Conservation (phyloP, 2,329 filamentous ascomycete species). For the Alternaria triticimaculans region DNA sequence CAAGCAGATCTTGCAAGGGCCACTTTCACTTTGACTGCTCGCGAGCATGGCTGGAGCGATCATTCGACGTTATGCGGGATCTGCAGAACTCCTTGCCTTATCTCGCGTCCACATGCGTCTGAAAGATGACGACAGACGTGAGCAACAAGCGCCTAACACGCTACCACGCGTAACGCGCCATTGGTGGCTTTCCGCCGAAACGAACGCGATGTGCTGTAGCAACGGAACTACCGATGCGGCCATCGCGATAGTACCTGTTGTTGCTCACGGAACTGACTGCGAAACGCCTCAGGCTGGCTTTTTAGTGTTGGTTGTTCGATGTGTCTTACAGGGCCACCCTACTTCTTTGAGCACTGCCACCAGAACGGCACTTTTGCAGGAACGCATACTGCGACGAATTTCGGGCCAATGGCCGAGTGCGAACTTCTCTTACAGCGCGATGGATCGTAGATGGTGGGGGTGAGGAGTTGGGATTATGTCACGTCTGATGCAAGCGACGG, state of each 20-base stretch:
- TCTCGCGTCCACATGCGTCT: slow-evolving; percentile 25
- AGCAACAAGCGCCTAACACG: slow-evolving; percentile 11
- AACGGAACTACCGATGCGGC: not conserved
- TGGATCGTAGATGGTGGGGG: slow-evolving; percentile 15
- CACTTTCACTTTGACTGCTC: slow-evolving; percentile 15
- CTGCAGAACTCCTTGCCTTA: slow-evolving; percentile 40
- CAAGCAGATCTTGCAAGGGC: slow-evolving; percentile 27
- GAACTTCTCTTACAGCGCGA: slow-evolving; percentile 25
- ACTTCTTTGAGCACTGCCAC: slow-evolving; percentile 6
- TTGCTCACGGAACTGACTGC: not conserved
- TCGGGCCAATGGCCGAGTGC: slow-evolving; percentile 27
- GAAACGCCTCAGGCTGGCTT: slow-evolving; percentile 1
- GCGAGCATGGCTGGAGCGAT: slow-evolving; percentile 30
- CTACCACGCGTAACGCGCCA: slow-evolving; percentile 22
- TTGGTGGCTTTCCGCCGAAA: slow-evolving; percentile 4
- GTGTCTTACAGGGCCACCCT: slow-evolving; percentile 3
- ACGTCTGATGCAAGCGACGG: slow-evolving; percentile 21
- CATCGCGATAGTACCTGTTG: slow-evolving; percentile 1
- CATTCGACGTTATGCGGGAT: slow-evolving; percentile 35
- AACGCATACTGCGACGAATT: slow-evolving; percentile 35
- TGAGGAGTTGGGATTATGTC: slow-evolving; percentile 16
- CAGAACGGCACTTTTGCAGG: slow-evolving; percentile 1
- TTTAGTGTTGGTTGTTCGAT: not conserved
- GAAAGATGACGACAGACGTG: slow-evolving; percentile 31
- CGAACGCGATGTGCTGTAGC: slow-evolving; percentile 6